phyloP scores from a whole-genome alignment of 345 rosid species.

The Atalantia buxifolia region DNA sequence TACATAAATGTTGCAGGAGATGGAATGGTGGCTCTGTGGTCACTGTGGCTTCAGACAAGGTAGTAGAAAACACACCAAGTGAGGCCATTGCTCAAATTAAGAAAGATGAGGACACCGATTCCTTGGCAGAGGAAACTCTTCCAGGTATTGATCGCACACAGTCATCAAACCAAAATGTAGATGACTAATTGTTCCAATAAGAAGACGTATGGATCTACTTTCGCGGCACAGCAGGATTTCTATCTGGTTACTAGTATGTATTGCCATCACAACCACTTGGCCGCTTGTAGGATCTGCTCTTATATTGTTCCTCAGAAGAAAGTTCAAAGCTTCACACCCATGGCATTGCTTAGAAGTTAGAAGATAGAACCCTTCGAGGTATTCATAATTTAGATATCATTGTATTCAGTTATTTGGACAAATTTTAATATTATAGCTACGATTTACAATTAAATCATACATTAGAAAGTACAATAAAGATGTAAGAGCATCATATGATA shows the following conservation, averaged over 20 bases:
- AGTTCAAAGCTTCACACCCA: slow-evolving; percentile 19
- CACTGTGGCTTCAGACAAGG: slow-evolving; percentile 2
- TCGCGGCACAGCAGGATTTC: slow-evolving; percentile 26
- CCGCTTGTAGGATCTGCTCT: slow-evolving; percentile 40
- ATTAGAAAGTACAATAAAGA: background rate
- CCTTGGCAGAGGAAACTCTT: background rate
- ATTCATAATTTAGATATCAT: background rate
- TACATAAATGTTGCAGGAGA: slow-evolving; percentile 29
- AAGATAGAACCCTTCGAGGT: slow-evolving; percentile 8
- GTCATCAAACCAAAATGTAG: slow-evolving; percentile 12
- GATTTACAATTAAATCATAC: background rate
- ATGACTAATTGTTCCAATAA: slow-evolving; percentile 23
- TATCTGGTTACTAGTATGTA: slow-evolving; percentile 36
- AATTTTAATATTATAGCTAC: background rate
- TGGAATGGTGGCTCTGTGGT: slow-evolving; percentile 38
- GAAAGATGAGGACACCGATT: slow-evolving; percentile 12
- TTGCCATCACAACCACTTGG: slow-evolving; percentile 41
- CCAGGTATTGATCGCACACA: background rate
- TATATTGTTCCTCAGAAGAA: slow-evolving; percentile 29
- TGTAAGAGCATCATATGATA: background rate
- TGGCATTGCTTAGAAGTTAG: slow-evolving; percentile 20
- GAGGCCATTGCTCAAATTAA: background rate
- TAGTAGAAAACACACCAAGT: slow-evolving; percentile 4
- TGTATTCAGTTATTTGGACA: background rate
- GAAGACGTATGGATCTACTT: slow-evolving; percentile 25